Conservation (phyloP, 495 filamentous ascomycete species). For the Baudoinia panamericana region DNA sequence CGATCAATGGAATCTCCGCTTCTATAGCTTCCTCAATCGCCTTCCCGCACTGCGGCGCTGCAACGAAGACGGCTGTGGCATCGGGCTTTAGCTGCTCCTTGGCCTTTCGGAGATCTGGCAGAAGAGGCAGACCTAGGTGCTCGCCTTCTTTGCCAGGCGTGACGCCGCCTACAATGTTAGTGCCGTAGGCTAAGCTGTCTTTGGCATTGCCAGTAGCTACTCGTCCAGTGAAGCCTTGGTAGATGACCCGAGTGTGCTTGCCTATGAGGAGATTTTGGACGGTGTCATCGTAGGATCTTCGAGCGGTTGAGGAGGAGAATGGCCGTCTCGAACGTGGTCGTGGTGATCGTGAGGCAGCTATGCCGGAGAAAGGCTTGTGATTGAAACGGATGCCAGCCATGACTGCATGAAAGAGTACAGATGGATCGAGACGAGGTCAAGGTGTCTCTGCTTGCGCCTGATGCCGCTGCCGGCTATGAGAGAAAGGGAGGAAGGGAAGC, state of each 20-base stretch:
- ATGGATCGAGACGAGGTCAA: too few relatives aligned
- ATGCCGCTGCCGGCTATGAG: too few relatives aligned
- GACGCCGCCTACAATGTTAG: constrained; percentile 77
- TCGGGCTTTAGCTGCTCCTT: constrained; percentile 65
- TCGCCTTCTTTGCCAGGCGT: constrained; percentile 63
- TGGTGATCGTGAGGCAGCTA: not conserved
- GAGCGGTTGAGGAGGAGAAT: constrained; percentile 6
- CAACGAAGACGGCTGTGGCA: constrained; percentile 76
- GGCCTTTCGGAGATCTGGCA: constrained; percentile 60
- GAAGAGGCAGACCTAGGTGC: constrained; percentile 68
- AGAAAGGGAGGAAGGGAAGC: not conserved
- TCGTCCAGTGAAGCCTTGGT: constrained; percentile 74
- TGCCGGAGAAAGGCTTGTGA: not conserved
- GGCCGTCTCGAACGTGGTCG: constrained; percentile 4
- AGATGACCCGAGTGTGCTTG: constrained; percentile 66
- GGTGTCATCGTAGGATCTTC: constrained; percentile 45
- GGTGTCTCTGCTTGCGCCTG: too few relatives aligned
- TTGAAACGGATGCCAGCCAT: too few relatives aligned
- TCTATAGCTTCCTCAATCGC: constrained; percentile 86
- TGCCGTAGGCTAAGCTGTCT: constrained; percentile 74
- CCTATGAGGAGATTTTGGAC: constrained; percentile 66
- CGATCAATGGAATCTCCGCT: constrained; percentile 74
- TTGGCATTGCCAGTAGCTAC: constrained; percentile 71
- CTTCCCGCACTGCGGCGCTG: constrained; percentile 58
- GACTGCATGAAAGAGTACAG: too few relatives aligned